Base-by-base conservation (phyloP, 1,139 yeast genomes). In the Kurtzmaniella quercitrusa region DNA sequence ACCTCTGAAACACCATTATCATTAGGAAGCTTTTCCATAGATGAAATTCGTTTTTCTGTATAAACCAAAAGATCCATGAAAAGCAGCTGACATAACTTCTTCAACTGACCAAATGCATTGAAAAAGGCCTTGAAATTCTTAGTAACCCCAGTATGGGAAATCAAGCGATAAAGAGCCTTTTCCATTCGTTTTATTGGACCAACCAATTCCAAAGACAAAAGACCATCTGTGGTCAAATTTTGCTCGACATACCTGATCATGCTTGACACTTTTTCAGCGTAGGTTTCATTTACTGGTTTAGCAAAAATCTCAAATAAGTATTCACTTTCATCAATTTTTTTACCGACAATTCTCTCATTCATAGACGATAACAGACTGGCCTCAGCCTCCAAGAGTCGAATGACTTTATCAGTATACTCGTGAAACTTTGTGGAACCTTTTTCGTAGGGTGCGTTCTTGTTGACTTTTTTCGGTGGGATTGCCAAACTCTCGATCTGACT, bases 1-100 rank as follows among this genome's bases (percentile, higher is more conserved):
- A 80, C 74, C 49, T 83, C 88, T 6, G 82, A 76, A n/a, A 84
- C 82, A 44, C 84, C 85, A 49, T 74, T 72, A 47, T 85, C 93
- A 35, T 71, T 71, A 28, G 82, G 82, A 35, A 80, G 55, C 21
- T 64, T 58, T 1, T 70, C 65, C 36, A 77, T 56, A 14, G 63
- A 60, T 4, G 52, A 50, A 19, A 84, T 80, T 39, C 80, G 68
- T 3, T 56, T 54, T 38, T 82, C 87, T 34, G 85, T 78, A 48
- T 68, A 74, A 39, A 62, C 64, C 49, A 85, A 70, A 43, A 81
- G 73, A 44, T 82, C 88, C 39, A 65, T 63, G 56, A 88, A 82
- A 3, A 82, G 63, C 2, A 68, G 60, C 39, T 71, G 51, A 30
- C 57, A 52, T 3, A 42, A 42, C 9, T 42, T 43, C 3, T 55